A percentile compares a stretch with the other conserved stretches of the same genome.
These are phyloP conservation scores for Fusarium sp. DNA, from an alignment of 2,329 filamentous ascomycete genomes.

Conservation along the genomic window DNA sequence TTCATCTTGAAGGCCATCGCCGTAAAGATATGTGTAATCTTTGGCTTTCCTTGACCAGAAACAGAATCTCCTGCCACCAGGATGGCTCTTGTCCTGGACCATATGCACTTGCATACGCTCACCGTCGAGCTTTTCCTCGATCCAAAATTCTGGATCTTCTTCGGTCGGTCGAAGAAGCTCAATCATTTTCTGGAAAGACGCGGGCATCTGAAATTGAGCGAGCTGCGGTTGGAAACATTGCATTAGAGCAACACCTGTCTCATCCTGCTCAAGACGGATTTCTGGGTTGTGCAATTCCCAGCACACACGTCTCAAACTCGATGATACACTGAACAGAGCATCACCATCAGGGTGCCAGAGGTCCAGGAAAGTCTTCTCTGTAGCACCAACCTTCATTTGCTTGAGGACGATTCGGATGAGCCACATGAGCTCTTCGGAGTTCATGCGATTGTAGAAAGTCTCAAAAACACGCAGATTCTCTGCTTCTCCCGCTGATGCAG, in stretches of 20 bases:
- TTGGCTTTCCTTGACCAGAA: constrained; percentile 98
- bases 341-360: constrained; percentile 85
- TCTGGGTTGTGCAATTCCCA: constrained; percentile 88
- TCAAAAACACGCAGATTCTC: constrained; percentile 85
- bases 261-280: constrained; percentile 79
- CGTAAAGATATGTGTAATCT: constrained; percentile 96
- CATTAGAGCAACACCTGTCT: constrained; percentile 84
- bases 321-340: constrained; percentile 88
- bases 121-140: constrained; percentile 97
- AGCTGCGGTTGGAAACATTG: constrained; percentile 97
- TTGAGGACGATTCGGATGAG: constrained; percentile 92
- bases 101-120: constrained; percentile 98
- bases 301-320: constrained; percentile 89
- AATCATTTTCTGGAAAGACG: constrained; percentile 82
- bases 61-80: constrained; percentile 79
- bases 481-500: constrained; percentile 81
- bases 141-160: constrained; percentile 87
- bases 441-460: constrained; percentile 91
- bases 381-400: constrained; percentile 80
- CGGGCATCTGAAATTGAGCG: constrained; percentile 89
- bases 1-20: constrained; percentile 78
- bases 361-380: constrained; percentile 89
- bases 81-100: constrained; percentile 74
- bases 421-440: constrained; percentile 93
- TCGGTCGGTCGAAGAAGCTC: constrained; percentile 73